Percentiles rank a stretch among this genome's conserved stretches.
Conservation (phyloP, 345 rosid genomes). For the Populus alba region DNA sequence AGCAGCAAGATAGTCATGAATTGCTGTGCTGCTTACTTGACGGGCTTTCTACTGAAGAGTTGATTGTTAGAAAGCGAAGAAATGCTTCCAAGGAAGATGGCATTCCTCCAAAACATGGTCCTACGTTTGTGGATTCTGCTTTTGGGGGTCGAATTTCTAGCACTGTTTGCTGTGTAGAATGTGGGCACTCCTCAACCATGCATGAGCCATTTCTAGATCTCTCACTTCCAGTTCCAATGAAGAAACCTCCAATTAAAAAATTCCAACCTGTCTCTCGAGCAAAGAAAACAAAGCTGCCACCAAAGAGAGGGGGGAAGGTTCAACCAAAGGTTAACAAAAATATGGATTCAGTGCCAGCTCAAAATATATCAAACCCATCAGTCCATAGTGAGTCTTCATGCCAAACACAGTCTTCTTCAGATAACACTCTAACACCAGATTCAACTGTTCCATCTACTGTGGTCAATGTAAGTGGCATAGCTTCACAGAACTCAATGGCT, state of each 20-base stretch:
- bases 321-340: conserved; percentile 48
- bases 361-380: conserved; percentile 30
- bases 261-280: conserved; percentile 48
- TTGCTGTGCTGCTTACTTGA: conserved; percentile 84
- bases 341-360: conserved; percentile 31
- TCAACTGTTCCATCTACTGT: conserved; percentile 21
- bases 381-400: conserved; percentile 23
- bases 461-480: conserved; percentile 24
- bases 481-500: conserved; percentile 29
- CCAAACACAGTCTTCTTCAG: conserved; percentile 24
- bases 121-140: conserved; percentile 65
- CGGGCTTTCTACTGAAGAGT: conserved; percentile 75
- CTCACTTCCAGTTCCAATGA: conserved; percentile 83
- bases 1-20: conserved; percentile 98
- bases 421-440: conserved; percentile 26
- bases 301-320: conserved; percentile 50
- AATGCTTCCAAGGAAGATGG: conserved; percentile 35
- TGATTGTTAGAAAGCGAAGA: conserved; percentile 43
- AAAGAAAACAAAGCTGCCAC: conserved; percentile 69
- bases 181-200: conserved; percentile 83
- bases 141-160: conserved; percentile 91
- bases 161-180: conserved; percentile 78
- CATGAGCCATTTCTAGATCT: conserved; percentile 93
- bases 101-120: conserved; percentile 34
- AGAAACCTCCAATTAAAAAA: conserved; percentile 65